These are phyloP conservation scores for Penicillium egyptiacum DNA, from an alignment of 495 filamentous ascomycete genomes.

Conservation along the genomic window DNA sequence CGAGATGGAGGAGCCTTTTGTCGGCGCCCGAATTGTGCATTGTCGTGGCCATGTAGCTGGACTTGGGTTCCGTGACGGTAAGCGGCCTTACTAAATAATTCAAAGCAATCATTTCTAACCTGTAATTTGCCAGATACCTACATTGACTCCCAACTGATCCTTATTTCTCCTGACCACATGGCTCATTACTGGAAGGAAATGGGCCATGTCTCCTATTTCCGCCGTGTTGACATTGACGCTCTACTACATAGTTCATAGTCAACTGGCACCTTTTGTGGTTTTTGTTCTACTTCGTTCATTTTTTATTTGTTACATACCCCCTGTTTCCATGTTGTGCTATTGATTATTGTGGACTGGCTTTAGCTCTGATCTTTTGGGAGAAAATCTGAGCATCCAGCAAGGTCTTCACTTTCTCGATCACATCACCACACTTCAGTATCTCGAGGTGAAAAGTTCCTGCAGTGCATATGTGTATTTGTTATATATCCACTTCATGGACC, in stretches of 20 bases:
- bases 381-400: no score
- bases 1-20: slow-evolving; percentile 67
- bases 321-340: background rate
- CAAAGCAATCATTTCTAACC: background rate
- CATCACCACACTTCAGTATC: no score
- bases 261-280: slow-evolving; percentile 3
- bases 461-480: no score
- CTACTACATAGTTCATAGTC: slow-evolving; percentile 55
- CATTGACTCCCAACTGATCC: slow-evolving; percentile 71
- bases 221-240: slow-evolving; percentile 76
- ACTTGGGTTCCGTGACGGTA: slow-evolving; percentile 67
- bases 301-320: slow-evolving; percentile 13
- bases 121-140: slow-evolving; percentile 57
- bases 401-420: no score
- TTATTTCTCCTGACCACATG: slow-evolving; percentile 72
- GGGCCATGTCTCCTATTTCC: slow-evolving; percentile 77
- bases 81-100: slow-evolving; percentile 20
- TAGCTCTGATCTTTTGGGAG: background rate
- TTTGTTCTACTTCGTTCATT: background rate
- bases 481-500: no score
- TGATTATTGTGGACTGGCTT: background rate
- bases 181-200: slow-evolving; percentile 82
- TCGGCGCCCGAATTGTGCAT: slow-evolving; percentile 71
- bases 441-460: no score
- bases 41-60: slow-evolving; percentile 76